These are phyloP conservation scores for Hypoxylon intermedium DNA, from an alignment of 495 filamentous ascomycete species.

Conservation along the genomic window DNA sequence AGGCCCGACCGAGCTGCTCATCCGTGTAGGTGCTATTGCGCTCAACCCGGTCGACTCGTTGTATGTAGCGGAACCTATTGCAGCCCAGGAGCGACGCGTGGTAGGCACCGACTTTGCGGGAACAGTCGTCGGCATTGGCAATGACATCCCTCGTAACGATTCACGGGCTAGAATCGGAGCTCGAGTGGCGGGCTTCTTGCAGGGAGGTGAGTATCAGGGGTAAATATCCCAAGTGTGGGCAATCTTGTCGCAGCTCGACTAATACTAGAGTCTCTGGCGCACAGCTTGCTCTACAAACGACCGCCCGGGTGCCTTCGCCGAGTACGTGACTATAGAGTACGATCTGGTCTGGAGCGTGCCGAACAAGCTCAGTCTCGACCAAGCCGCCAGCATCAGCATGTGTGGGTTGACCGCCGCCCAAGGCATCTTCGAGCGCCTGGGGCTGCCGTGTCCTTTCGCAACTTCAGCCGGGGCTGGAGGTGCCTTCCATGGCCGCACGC, in stretches of 20 bases:
- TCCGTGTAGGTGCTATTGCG: constrained; percentile 51
- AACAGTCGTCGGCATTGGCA: constrained; percentile 40
- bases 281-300: constrained; percentile 46
- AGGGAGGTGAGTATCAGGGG: constrained; percentile 25
- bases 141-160: background rate
- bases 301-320: constrained; percentile 52
- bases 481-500: background rate
- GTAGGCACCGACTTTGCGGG: constrained; percentile 58
- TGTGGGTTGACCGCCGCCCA: constrained; percentile 45
- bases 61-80: constrained; percentile 44
- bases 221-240: too few species aligned
- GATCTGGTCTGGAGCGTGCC: constrained; percentile 51
- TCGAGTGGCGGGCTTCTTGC: constrained; percentile 9
- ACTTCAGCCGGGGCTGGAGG: constrained; percentile 4
- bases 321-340: constrained; percentile 41
- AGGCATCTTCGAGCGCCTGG: constrained; percentile 44
- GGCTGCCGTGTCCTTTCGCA: constrained; percentile 42
- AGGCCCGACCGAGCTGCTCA: constrained; percentile 44
- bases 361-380: constrained; percentile 32
- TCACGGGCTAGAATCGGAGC: background rate
- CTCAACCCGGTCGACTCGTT: constrained; percentile 55
- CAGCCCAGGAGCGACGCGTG: constrained; percentile 32
- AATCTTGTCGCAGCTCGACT: too few species aligned
- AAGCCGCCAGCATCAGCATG: constrained; percentile 46
- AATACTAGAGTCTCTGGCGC: too few species aligned